Evolutionary conservation across 1,284 basidiomycete species (phyloP).

Genomic region (Leccinum fallax): DNA sequence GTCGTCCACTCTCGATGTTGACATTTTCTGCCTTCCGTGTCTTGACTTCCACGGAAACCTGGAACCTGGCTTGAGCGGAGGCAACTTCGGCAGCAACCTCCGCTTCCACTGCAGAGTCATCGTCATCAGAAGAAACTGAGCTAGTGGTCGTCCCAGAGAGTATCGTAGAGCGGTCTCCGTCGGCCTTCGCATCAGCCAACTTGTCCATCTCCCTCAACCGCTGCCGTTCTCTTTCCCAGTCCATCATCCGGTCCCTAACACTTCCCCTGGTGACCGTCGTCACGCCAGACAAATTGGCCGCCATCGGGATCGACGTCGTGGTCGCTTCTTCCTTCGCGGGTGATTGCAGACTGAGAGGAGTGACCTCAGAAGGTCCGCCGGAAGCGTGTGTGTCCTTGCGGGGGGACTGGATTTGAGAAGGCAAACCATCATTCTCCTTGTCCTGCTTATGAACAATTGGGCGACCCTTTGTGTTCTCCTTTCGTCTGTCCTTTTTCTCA

Average conservation of each 20-base stretch:
- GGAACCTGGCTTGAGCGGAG: constrained; percentile 24
- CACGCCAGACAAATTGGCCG: constrained; percentile 21
- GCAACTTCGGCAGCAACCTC: constrained; percentile 34
- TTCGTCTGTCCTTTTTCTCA: constrained; percentile 22
- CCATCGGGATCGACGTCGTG: constrained; percentile 12
- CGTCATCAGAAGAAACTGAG: constrained; percentile 22
- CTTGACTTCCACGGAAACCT: constrained; percentile 10
- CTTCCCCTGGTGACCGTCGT: constrained; percentile 37
- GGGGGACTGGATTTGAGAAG: background rate
- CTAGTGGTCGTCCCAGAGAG: constrained; percentile 28
- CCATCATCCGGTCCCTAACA: constrained; percentile 39
- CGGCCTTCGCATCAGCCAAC: constrained; percentile 25
- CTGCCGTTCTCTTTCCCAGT: constrained; percentile 40
- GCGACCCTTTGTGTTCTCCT: constrained; percentile 16
- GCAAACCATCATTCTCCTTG: constrained; percentile 28
- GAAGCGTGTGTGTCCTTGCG: constrained; percentile 13
- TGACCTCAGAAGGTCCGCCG: background rate
- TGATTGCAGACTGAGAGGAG: constrained; percentile 10
- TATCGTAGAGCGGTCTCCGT: constrained; percentile 28
- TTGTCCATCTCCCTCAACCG: constrained; percentile 36
- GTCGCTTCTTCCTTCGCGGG: constrained; percentile 13
- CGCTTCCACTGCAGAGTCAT: constrained; percentile 34
- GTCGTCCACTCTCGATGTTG: constrained; percentile 6
- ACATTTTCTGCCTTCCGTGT: constrained; percentile 16
- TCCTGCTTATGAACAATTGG: constrained; percentile 23